Percentiles rank a stretch among this genome's conserved stretches.
Evolutionary conservation across 768 basidiomycete species (phyloP).

Genomic region (Coprinellus aureogranulatus): DNA sequence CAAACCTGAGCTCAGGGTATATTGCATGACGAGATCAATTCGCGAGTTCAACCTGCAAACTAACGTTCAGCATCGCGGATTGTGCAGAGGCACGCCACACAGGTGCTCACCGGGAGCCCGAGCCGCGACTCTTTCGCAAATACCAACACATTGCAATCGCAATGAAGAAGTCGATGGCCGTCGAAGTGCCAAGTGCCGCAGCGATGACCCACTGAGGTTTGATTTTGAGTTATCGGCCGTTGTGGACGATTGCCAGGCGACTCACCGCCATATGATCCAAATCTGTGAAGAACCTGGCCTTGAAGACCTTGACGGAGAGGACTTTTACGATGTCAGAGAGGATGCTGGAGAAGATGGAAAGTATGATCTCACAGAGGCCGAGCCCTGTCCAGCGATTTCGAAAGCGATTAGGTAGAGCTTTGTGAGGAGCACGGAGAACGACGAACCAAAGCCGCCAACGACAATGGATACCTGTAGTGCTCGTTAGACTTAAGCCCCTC

Average conservation of each 20-base stretch:
- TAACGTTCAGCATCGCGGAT: no score
- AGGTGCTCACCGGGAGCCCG: slow-evolving; percentile 18
- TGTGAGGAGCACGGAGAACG: neutral
- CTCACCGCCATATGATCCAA: slow-evolving; percentile 32
- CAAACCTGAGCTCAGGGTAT: slow-evolving; percentile 35
- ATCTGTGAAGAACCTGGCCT: slow-evolving; percentile 28
- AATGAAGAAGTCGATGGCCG: slow-evolving; percentile 44
- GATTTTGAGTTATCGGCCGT: neutral
- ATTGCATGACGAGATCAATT: slow-evolving; percentile 36
- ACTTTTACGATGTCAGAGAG: slow-evolving; percentile 16
- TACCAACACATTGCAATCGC: slow-evolving; percentile 35
- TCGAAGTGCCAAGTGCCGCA: slow-evolving; percentile 39
- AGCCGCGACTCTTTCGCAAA: slow-evolving; percentile 30
- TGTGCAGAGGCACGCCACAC: no score
- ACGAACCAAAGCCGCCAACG: slow-evolving; percentile 37
- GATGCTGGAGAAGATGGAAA: neutral
- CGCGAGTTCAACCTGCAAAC: slow-evolving; percentile 28
- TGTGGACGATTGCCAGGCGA: slow-evolving; percentile 2
- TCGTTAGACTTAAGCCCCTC: neutral
- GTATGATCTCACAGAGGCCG: slow-evolving; percentile 28
- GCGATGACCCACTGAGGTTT: slow-evolving; percentile 39
- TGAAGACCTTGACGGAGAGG: slow-evolving; percentile 39
- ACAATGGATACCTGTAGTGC: slow-evolving; percentile 30
- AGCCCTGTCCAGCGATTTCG: slow-evolving; percentile 22
- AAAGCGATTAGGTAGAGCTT: neutral